Evolutionary conservation across 805 yeast species (phyloP), one percentile per base, ranked within the genome.

Genomic region (Myxozyma kluyveri): DNA sequence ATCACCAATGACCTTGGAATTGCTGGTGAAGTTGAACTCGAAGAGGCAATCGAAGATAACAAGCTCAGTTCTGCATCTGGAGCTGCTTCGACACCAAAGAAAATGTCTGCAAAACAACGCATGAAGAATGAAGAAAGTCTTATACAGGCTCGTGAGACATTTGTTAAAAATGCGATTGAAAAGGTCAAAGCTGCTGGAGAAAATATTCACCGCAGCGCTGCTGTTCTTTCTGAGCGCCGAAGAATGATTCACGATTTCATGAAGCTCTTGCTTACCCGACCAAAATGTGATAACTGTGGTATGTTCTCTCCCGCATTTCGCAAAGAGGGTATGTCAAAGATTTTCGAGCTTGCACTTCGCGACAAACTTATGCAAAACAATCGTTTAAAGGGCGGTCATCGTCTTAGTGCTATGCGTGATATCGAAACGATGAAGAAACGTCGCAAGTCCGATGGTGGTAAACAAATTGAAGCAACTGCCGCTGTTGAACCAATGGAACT

Each of bases 261-360:
- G 74, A 80, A 79, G 63, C 79, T 79, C 62, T 69, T 90, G 45
- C 72, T 87, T 57, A 69, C 85, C 43, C 81, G 96, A 69, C 83
- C 89, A 50, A 86, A 83, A 69, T 93, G 99, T 79, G 96, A 88
- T 64, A 89, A 90, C 71, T 93, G 99, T 78, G 88, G 89, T 40
- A 87, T 90, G 96, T 87, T 76, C 69, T 88, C 96, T 41, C 98
- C 99, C 49, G 76, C 84, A 32, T 91, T 84, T 75, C 82, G 99
- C 72, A 91, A 90, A 65, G 99, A 93, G 67, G 99, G 99, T 0
- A 84, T 82, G 66, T 79, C 90, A 56, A 93, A 95, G 74, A 82
- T 93, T 58, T 93, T 93, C 65, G 98, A 93, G 72, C 83, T 82
- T 60, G 82, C 95, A 4, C 76, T 95, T 61, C 78, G 78, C 45